Evolutionary conservation across 1,139 yeast genomes (phyloP).

Genomic region (Trichomonascaceae sp.): DNA sequence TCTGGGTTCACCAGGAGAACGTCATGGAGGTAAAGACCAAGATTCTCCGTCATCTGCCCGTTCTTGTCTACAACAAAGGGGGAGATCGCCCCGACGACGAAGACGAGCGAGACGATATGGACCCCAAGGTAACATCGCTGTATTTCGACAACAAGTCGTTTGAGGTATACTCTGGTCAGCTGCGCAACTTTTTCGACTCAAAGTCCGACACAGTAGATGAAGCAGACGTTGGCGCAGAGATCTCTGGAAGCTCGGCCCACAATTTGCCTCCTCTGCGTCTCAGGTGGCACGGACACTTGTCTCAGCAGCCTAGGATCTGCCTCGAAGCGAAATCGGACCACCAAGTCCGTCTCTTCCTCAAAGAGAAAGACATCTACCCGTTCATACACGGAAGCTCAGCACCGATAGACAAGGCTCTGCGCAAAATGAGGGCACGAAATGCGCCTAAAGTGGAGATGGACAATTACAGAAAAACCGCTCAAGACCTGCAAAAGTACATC

Average conservation of each 20-base stretch:
- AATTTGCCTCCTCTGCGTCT: constrained; percentile 61
- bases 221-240: not conserved
- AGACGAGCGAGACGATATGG: constrained; percentile 32
- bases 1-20: constrained; percentile 95
- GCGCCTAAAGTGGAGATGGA: constrained; percentile 34
- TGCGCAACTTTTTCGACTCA: constrained; percentile 38
- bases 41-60: constrained; percentile 85
- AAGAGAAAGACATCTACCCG: constrained; percentile 65
- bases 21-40: constrained; percentile 94
- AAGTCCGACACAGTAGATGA: constrained; percentile 27
- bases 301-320: constrained; percentile 61
- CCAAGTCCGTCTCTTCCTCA: constrained; percentile 47
- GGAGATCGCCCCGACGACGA: constrained; percentile 27
- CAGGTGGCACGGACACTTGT: constrained; percentile 81
- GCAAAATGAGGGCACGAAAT: constrained; percentile 39
- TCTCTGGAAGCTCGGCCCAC: not conserved
- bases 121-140: constrained; percentile 74
- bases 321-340: constrained; percentile 64
- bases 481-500: constrained; percentile 51
- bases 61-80: constrained; percentile 50
- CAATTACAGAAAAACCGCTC: constrained; percentile 40
- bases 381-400: constrained; percentile 34
- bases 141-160: constrained; percentile 79
- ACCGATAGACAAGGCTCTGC: constrained; percentile 35
- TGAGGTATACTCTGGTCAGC: constrained; percentile 74